Conservation (phyloP, 805 yeast genomes). For the Ogataea wickerhamii region DNA sequence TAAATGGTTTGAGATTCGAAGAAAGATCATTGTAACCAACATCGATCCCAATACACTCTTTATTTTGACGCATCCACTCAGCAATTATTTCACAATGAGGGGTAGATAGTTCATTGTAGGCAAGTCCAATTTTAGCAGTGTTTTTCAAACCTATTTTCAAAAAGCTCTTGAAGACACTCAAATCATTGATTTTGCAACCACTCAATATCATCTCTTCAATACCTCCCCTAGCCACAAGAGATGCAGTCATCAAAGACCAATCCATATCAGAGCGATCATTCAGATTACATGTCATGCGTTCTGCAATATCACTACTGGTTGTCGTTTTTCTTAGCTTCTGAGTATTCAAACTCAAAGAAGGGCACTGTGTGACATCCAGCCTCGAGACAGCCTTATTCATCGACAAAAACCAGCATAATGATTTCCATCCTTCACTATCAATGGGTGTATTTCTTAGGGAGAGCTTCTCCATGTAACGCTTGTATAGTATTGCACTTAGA, state of each 20-base stretch:
- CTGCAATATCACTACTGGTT: constrained; percentile 18
- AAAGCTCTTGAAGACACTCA: constrained; percentile 51
- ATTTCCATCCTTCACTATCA: constrained; percentile 70
- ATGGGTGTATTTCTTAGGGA: constrained; percentile 77
- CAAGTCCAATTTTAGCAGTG: constrained; percentile 70
- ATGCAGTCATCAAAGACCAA: constrained; percentile 74
- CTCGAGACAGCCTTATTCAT: constrained; percentile 54
- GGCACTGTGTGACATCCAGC: constrained; percentile 71
- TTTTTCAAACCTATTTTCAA: constrained; percentile 53
- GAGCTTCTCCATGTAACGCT: constrained; percentile 64
- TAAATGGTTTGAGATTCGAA: constrained; percentile 34
- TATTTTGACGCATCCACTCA: constrained; percentile 51
- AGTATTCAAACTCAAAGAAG: constrained; percentile 42
- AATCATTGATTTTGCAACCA: constrained; percentile 64
- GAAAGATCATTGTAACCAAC: constrained; percentile 76
- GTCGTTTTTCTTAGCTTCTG: constrained; percentile 35
- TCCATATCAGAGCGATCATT: constrained; percentile 72
- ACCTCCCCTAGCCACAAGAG: constrained; percentile 66
- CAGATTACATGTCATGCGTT: constrained; percentile 45
- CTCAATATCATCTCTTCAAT: constrained; percentile 76
- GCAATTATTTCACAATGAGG: constrained; percentile 57
- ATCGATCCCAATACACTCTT: constrained; percentile 66
- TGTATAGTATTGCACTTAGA: constrained; percentile 65
- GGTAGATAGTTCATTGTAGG: constrained; percentile 61
- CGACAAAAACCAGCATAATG: constrained; percentile 70